Evolutionary conservation across 148 eudicot genomes (phyloP), one percentile per base, ranked within the genome.

Genomic region (Silene uniflora): DNA sequence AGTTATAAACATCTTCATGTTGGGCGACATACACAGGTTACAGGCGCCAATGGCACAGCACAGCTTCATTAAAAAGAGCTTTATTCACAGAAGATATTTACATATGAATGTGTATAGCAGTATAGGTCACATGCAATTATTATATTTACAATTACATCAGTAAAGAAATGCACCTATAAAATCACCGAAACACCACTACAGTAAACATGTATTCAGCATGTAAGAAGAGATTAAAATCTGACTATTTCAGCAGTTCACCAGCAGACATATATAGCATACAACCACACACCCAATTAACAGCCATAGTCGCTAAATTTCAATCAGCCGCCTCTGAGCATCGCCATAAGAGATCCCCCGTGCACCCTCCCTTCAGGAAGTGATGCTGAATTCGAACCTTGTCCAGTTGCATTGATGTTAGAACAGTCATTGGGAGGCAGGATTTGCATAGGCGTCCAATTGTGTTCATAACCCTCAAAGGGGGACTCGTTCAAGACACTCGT

Each of bases 321-420:
- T 73, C 52, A 44, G 69, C 39, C 25, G 66, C 52, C 79, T 59
- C 82, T 69, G n/a, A 88, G 86, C 90, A 90, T 75, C 29, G 92
- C 89, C 86, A 89, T 88, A 12, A 89, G 84, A 54, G 89, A 72
- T 32, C 97, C 97, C 9, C 91, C 91, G 72, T 85, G 91, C 27
- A 89, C 93, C 75, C 97, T 84, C 59, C 91, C 97, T 86, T 91
- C 97, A 13, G 85, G 87, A 67, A 86, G 75, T 12, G 87, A 79
- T 4, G 72, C 75, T 12, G 79, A 67, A 69, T 67, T 71, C 6
- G 77, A 76, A 76, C 75, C 72, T 63, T 74, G 44, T 21, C 73
- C 58, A 49, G 61, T n/a, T 24, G 67, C 7, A 39, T 69, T 70
- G 71, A 46, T 69, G 18, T 52, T 12, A 67, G 11, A 18, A 60